These are phyloP conservation scores for Colletotrichum sp. DNA, from an alignment of 2,329 filamentous ascomycete species.

Conservation along the genomic window DNA sequence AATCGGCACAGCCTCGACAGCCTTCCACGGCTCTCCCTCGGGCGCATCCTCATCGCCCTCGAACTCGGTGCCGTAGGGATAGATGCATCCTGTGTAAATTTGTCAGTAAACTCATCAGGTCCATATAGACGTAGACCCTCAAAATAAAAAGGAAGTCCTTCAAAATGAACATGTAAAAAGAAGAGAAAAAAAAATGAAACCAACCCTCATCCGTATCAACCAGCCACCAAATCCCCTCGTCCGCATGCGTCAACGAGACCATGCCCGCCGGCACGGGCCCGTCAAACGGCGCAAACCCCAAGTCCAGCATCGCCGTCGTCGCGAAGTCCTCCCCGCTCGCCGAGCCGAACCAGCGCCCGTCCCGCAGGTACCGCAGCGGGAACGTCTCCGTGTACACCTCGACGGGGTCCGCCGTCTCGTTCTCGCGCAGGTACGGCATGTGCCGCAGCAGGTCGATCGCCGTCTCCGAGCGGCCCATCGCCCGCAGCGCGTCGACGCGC, in stretches of 20 bases:
- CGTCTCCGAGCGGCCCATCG: constrained; percentile 19
- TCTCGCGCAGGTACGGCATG: constrained; percentile 16
- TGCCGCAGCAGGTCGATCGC: constrained; percentile 16
- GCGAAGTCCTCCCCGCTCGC: neutral
- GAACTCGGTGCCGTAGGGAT: constrained; percentile 16
- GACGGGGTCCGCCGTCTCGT: constrained; percentile 6
- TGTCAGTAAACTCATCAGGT: neutral
- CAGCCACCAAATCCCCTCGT: constrained; percentile 18
- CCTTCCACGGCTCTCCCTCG: constrained; percentile 9
- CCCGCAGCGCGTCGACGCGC: constrained; percentile 18
- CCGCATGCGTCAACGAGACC: constrained; percentile 19
- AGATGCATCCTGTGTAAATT: neutral
- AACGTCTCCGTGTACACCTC: constrained; percentile 18
- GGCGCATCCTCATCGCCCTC: neutral
- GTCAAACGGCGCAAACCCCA: constrained; percentile 19
- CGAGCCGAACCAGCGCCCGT: constrained; percentile 15
- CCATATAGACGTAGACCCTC: neutral
- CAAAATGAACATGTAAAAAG: no score
- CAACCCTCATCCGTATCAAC: constrained; percentile 13
- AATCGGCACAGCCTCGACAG: neutral
- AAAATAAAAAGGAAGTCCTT: neutral
- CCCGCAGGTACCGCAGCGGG: constrained; percentile 16
- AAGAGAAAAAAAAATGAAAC: neutral
- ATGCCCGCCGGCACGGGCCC: constrained; percentile 17
- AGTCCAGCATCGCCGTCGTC: constrained; percentile 4